Evolutionary conservation across 208 protist species (phyloP).

Genomic region (Crithidia fasciculata): DNA sequence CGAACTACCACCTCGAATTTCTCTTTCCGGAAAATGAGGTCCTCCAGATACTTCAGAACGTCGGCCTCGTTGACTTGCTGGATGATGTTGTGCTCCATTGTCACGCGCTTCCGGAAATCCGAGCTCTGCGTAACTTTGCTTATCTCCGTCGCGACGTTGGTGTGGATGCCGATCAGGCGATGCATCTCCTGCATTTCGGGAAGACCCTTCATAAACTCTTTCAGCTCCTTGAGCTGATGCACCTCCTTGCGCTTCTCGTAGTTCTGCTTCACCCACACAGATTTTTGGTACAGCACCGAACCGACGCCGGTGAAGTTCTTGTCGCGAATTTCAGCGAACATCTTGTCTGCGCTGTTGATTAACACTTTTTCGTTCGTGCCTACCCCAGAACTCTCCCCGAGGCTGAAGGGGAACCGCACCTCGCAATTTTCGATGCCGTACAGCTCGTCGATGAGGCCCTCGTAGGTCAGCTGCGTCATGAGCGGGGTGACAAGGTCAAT

Average conservation of each 20-base stretch:
- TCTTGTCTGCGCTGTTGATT: slow-evolving; percentile 60
- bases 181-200: slow-evolving; percentile 89
- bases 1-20: slow-evolving; percentile 68
- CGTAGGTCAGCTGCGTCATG: slow-evolving; percentile 91
- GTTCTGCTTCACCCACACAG: slow-evolving; percentile 83
- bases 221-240: slow-evolving; percentile 85
- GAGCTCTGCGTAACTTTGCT: slow-evolving; percentile 71
- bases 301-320: slow-evolving; percentile 80
- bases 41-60: slow-evolving; percentile 82
- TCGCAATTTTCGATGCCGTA: slow-evolving; percentile 69
- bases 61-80: slow-evolving; percentile 74
- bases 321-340: slow-evolving; percentile 86
- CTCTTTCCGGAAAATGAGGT: slow-evolving; percentile 70
- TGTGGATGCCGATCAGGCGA: slow-evolving; percentile 81
- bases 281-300: slow-evolving; percentile 81
- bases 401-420: slow-evolving; percentile 71
- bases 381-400: slow-evolving; percentile 52
- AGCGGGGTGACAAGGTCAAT: slow-evolving; percentile 86
- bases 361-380: slow-evolving; percentile 33
- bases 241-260: slow-evolving; percentile 88
- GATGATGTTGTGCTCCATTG: slow-evolving; percentile 83
- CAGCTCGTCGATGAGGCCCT: slow-evolving; percentile 89
- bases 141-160: slow-evolving; percentile 78
- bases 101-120: slow-evolving; percentile 67
- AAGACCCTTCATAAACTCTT: slow-evolving; percentile 88